These are phyloP conservation scores for Aspergillus udagawae DNA, from an alignment of 2,329 filamentous ascomycete species.

Conservation along the genomic window DNA sequence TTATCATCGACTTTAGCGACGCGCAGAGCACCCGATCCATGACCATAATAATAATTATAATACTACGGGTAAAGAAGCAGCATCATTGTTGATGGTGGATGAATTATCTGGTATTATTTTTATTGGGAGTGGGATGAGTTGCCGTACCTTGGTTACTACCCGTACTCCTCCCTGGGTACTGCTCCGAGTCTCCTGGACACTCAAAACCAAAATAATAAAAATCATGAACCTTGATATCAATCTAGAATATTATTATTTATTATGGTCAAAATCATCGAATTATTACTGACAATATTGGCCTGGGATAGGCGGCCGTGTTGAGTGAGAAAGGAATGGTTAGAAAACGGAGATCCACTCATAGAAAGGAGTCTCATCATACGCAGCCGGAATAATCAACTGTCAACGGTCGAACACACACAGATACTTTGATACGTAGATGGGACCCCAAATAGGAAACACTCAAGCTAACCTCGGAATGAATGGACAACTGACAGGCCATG, in stretches of 20 bases:
- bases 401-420: background rate
- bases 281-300: background rate
- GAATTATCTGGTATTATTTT: background rate
- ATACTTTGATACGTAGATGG: background rate
- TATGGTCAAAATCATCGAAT: background rate
- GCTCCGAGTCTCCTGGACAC: background rate
- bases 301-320: background rate
- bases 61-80: background rate
- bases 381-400: background rate
- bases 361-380: slow-evolving; percentile 11
- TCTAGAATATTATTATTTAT: background rate
- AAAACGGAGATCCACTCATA: slow-evolving; percentile 14
- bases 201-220: background rate
- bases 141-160: background rate
- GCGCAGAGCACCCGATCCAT: background rate
- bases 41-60: slow-evolving; percentile 2
- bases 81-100: background rate
- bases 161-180: background rate
- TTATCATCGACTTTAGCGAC: background rate
- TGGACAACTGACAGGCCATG: background rate
- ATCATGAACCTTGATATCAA: background rate
- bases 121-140: background rate
- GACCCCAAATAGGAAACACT: background rate
- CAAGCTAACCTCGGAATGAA: background rate
- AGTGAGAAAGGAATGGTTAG: slow-evolving; percentile 10